These are phyloP conservation scores for Paramecium pentaurelia DNA, from an alignment of 73 alveolate species.

Conservation along the genomic window DNA sequence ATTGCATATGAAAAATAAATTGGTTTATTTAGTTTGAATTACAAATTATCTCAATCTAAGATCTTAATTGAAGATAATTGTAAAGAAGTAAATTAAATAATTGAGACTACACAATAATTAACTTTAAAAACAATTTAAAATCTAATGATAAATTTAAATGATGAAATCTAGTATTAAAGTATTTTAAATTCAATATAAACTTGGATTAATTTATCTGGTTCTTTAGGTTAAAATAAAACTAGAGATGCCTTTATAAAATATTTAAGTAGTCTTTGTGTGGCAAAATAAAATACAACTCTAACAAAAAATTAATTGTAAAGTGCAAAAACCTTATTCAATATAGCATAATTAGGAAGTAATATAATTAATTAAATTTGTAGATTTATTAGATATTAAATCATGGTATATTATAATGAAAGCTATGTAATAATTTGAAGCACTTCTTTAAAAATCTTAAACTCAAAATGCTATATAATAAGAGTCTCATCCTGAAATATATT, in stretches of 20 bases:
- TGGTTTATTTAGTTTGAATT: not conserved
- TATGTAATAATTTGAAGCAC: not conserved
- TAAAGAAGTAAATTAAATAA: not conserved
- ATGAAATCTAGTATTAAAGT: not conserved
- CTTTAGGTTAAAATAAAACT: not conserved
- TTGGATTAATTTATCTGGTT: slow-evolving; percentile 20
- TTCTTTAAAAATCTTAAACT: not conserved
- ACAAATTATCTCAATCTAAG: not conserved
- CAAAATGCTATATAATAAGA: not conserved
- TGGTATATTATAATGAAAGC: slow-evolving; percentile 37
- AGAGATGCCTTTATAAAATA: slow-evolving; percentile 7
- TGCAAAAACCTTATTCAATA: slow-evolving; percentile 23
- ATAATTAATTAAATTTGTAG: not conserved
- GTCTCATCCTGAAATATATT: not conserved
- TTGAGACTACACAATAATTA: not conserved
- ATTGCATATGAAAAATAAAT: not conserved
- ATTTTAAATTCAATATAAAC: not conserved
- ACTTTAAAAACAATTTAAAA: not conserved
- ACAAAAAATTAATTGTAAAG: not conserved
- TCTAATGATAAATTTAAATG: not conserved
- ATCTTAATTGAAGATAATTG: not conserved
- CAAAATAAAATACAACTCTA: not conserved
- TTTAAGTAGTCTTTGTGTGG: not conserved
- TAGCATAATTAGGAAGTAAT: slow-evolving; percentile 19
- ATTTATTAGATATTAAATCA: slow-evolving; percentile 14